A percentile compares a stretch with the other conserved stretches of the same genome.
phyloP scores from a whole-genome alignment of 768 basidiomycete species.

The Rhodotorula kratochvilovae region DNA sequence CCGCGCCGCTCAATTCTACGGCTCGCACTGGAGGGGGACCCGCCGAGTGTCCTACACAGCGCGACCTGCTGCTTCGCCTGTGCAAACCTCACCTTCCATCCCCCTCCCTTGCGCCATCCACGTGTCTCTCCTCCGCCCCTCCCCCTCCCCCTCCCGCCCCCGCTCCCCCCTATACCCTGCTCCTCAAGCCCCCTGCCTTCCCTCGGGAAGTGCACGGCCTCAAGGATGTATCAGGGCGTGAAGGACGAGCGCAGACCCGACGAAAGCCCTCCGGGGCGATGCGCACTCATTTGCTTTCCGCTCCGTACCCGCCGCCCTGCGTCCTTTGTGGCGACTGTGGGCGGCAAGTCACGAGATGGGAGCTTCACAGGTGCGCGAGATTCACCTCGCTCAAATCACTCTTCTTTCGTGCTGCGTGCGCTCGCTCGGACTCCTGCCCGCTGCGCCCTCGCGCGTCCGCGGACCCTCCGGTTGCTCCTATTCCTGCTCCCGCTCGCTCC shows the following conservation, averaged over 20 bases:
- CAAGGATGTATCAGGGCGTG: neutral
- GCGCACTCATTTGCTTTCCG: constrained; percentile 15
- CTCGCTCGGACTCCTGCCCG: neutral
- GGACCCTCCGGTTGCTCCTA: neutral
- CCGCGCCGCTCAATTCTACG: too few species aligned
- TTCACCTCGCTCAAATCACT: neutral
- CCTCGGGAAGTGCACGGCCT: neutral
- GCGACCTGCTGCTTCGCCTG: neutral
- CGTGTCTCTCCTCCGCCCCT: neutral
- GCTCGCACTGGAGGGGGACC: too few species aligned
- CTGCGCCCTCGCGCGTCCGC: neutral
- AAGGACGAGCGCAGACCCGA: constrained; percentile 6
- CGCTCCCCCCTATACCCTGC: constrained; percentile 8
- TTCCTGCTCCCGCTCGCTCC: neutral
- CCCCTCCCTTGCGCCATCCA: neutral
- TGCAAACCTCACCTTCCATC: neutral
- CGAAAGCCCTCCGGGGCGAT: neutral
- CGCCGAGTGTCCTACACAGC: too few species aligned
- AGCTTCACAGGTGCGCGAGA: constrained; percentile 16
- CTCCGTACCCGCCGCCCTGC: too few species aligned
- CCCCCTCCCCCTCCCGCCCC: neutral
- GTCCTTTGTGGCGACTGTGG: neutral
- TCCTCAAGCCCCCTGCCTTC: neutral
- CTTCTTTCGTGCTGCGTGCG: neutral
- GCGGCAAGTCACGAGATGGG: neutral